Conservation (phyloP, 768 basidiomycete genomes). For the Mycena galericulata region DNA sequence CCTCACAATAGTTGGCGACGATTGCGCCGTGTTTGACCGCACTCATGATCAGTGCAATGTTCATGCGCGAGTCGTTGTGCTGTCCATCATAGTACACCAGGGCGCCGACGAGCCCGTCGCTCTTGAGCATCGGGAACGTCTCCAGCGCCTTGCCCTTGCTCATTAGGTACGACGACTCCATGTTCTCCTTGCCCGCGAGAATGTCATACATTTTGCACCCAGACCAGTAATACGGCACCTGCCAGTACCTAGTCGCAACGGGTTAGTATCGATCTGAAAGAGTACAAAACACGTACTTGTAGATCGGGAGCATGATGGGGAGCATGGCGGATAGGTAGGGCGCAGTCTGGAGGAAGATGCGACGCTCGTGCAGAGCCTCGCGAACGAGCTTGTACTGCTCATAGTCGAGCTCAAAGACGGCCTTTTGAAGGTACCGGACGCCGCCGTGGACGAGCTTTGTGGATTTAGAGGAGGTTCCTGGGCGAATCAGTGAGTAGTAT, state of each 20-base stretch:
- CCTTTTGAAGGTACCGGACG: conserved; percentile 97
- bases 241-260: conserved; percentile 99
- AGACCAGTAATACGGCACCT: conserved; percentile 94
- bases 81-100: conserved; percentile 99
- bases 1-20: conserved; percentile 91
- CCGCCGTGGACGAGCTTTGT: conserved; percentile 99
- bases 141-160: conserved; percentile 93
- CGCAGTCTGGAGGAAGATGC: conserved; percentile 94
- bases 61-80: conserved; percentile 99
- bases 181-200: conserved; percentile 95
- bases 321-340: conserved; percentile 94
- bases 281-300: conserved; percentile 69
- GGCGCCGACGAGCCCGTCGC: conserved; percentile 91
- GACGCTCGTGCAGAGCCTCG: conserved; percentile 94
- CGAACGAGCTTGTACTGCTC: conserved; percentile 96
- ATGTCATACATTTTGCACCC: conserved; percentile 98
- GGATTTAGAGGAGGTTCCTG: conserved; percentile 95
- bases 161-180: conserved; percentile 96
- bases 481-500: background rate
- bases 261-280: background rate
- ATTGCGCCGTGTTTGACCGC: conserved; percentile 93
- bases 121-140: conserved; percentile 96
- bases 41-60: conserved; percentile 93
- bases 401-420: conserved; percentile 94
- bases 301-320: conserved; percentile 97